Evolutionary conservation across 2,329 filamentous ascomycete genomes (phyloP).

Genomic region (Fonsecaea erecta): DNA sequence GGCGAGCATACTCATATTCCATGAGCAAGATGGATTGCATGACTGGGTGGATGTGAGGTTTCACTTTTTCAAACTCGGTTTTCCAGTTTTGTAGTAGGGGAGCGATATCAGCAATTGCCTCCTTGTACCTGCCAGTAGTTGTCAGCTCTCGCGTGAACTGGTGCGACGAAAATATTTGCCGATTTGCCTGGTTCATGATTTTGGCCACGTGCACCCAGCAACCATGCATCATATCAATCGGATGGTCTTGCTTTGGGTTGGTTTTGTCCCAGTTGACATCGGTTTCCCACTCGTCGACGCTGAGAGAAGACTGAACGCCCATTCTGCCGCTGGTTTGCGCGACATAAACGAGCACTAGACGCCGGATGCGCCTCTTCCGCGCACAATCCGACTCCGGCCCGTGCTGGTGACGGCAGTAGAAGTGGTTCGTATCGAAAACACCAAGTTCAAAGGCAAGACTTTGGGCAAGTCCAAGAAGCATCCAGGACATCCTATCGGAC

Average conservation of each 20-base stretch:
- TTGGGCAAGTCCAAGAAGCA: slow-evolving; percentile 60
- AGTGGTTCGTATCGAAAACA: slow-evolving; percentile 76
- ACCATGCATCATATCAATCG: slow-evolving; percentile 68
- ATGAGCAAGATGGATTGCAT: slow-evolving; percentile 81
- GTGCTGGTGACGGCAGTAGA: slow-evolving; percentile 52
- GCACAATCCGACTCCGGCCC: slow-evolving; percentile 70
- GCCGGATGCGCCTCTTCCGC: slow-evolving; percentile 79
- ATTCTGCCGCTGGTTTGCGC: slow-evolving; percentile 92
- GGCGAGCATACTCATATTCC: slow-evolving; percentile 71
- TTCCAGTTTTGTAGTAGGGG: slow-evolving; percentile 79
- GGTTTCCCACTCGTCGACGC: slow-evolving; percentile 45
- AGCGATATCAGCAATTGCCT: slow-evolving; percentile 78
- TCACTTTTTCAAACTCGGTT: slow-evolving; percentile 78
- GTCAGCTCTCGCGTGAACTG: slow-evolving; percentile 89
- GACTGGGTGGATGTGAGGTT: slow-evolving; percentile 28
- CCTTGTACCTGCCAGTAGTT: slow-evolving; percentile 80
- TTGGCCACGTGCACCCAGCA: slow-evolving; percentile 95
- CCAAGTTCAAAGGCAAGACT: slow-evolving; percentile 74
- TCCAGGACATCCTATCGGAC: slow-evolving; percentile 66
- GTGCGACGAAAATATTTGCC: slow-evolving; percentile 83
- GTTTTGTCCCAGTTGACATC: slow-evolving; percentile 37
- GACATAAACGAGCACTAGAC: slow-evolving; percentile 85
- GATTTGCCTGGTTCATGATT: slow-evolving; percentile 88
- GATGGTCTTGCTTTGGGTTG: slow-evolving; percentile 37
- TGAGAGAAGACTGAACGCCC: slow-evolving; percentile 92